A percentile compares a stretch with the other conserved stretches of the same genome.
phyloP scores from a whole-genome alignment of 2,329 filamentous ascomycete species.

The Hypoxylon sp. region DNA sequence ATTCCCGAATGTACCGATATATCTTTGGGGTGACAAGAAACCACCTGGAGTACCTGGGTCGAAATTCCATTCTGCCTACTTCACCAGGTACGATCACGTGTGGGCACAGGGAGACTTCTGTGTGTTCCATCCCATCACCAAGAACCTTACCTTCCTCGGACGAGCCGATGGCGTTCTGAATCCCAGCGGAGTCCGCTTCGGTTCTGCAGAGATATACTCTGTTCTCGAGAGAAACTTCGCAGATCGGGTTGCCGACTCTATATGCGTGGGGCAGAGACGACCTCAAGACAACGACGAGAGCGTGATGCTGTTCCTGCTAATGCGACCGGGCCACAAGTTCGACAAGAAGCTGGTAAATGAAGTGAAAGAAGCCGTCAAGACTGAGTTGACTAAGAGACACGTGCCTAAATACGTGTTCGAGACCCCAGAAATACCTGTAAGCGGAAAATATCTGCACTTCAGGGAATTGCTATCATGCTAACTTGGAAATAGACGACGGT shows the following conservation, averaged over 20 bases:
- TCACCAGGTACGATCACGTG: conserved; percentile 72
- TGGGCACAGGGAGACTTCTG: conserved; percentile 91
- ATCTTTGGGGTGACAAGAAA: conserved; percentile 70
- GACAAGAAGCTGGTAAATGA: conserved; percentile 66
- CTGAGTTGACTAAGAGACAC: conserved; percentile 77
- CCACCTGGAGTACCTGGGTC: conserved; percentile 60
- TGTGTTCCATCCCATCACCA: conserved; percentile 75
- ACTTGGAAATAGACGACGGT: conserved; percentile 74
- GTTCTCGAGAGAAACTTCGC: conserved; percentile 77
- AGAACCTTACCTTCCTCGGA: conserved; percentile 75
- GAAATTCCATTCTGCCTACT: conserved; percentile 72
- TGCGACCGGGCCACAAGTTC: conserved; percentile 69
- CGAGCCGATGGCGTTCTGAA: conserved; percentile 85
- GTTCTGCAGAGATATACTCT: conserved; percentile 82
- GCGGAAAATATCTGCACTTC: conserved; percentile 50
- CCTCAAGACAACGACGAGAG: conserved; percentile 67
- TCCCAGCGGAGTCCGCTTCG: conserved; percentile 82
- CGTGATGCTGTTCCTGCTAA: conserved; percentile 68
- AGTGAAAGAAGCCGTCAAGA: conserved; percentile 74
- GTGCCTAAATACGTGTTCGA: conserved; percentile 84
- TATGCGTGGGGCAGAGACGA: conserved; percentile 83
- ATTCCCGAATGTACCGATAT: conserved; percentile 82
- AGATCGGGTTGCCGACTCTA: conserved; percentile 74
- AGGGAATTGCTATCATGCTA: conserved; percentile 27
- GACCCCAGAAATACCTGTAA: conserved; percentile 83